Conservation (phyloP, 768 basidiomycete genomes). For the Lentinus brumalis region DNA sequence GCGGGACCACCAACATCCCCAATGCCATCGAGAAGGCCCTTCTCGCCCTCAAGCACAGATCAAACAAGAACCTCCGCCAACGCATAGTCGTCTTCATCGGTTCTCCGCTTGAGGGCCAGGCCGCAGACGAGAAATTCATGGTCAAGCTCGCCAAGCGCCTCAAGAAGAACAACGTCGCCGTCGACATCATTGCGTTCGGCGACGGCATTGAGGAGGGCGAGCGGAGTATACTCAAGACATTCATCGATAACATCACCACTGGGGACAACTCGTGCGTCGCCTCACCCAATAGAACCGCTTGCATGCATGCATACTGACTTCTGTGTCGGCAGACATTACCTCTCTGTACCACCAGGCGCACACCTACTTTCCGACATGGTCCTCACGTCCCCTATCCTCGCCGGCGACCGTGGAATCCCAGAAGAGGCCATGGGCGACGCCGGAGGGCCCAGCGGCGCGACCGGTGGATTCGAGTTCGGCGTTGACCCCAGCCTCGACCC, state of each 20-base stretch:
- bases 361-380: constrained; percentile 84
- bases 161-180: constrained; percentile 98
- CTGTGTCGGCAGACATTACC: constrained; percentile 62
- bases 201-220: constrained; percentile 82
- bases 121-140: constrained; percentile 77
- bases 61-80: constrained; percentile 98
- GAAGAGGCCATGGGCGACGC: constrained; percentile 55
- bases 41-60: constrained; percentile 94
- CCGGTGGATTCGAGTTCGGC: constrained; percentile 75
- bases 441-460: constrained; percentile 46
- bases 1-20: constrained; percentile 81
- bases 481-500: constrained; percentile 96
- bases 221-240: constrained; percentile 69
- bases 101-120: constrained; percentile 76
- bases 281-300: not conserved
- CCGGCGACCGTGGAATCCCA: constrained; percentile 77
- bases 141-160: constrained; percentile 92
- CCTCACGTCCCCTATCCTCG: constrained; percentile 78
- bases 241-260: constrained; percentile 81
- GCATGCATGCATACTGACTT: not conserved
- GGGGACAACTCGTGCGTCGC: constrained; percentile 84
- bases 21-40: constrained; percentile 94
- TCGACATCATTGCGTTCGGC: constrained; percentile 90
- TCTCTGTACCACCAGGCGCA: constrained; percentile 75
- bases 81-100: constrained; percentile 94